Conservation (phyloP, 1,139 yeast species). For the Eremothecium gossypii region DNA sequence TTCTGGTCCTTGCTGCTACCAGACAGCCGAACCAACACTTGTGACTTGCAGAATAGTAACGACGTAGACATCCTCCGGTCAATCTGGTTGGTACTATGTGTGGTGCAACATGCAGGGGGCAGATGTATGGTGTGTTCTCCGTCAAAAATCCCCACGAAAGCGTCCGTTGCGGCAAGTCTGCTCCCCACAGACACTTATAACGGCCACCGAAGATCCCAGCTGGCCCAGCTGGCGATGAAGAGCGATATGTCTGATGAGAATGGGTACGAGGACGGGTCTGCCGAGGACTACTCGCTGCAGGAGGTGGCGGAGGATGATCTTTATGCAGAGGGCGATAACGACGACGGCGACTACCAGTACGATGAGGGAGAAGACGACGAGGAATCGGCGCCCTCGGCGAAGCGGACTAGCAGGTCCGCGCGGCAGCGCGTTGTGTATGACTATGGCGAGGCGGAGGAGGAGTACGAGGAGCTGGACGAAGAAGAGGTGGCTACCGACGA, state of each 20-base stretch:
- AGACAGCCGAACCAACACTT: slow-evolving; percentile 78
- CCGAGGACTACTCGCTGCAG: slow-evolving; percentile 9
- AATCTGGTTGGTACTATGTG: too few relatives aligned
- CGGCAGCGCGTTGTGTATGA: slow-evolving; percentile 8
- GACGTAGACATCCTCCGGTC: slow-evolving; percentile 7
- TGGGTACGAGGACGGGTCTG: slow-evolving; percentile 7
- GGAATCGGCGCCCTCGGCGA: slow-evolving; percentile 11
- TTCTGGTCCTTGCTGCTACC: slow-evolving; percentile 65
- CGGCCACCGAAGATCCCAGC: too few relatives aligned
- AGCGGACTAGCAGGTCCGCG: slow-evolving; percentile 11
- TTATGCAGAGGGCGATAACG: slow-evolving; percentile 10
- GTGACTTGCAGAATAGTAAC: slow-evolving; percentile 42
- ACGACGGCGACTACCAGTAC: slow-evolving; percentile 12
- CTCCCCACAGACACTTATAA: too few relatives aligned
- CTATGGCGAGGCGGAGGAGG: slow-evolving; percentile 13
- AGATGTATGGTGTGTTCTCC: too few relatives aligned
- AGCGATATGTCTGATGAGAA: slow-evolving; percentile 11
- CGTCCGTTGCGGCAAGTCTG: too few relatives aligned
- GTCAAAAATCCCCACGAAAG: too few relatives aligned
- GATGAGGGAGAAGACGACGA: slow-evolving; percentile 18
- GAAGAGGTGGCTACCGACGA: slow-evolving; percentile 16
- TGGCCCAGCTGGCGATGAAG: slow-evolving; percentile 3
- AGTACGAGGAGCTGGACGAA: slow-evolving; percentile 16
- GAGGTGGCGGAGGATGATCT: slow-evolving; percentile 11
- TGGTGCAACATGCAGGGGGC: too few relatives aligned